A percentile compares a stretch with the other conserved stretches of the same genome.
phyloP scores from a whole-genome alignment of 495 filamentous ascomycete genomes.

The Aspergillus funiculosus region DNA sequence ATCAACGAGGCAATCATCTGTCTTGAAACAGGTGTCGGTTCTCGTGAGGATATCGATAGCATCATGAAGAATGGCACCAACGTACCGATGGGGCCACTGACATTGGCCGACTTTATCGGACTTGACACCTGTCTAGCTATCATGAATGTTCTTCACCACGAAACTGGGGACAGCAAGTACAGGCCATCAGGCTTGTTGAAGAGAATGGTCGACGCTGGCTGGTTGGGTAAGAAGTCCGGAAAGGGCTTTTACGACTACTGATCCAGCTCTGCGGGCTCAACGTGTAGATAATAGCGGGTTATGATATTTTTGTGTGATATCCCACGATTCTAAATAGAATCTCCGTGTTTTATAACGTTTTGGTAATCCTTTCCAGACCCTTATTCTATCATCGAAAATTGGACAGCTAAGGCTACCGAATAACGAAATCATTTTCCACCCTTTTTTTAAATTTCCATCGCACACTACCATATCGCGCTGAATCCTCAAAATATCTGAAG shows the following conservation, averaged over 20 bases:
- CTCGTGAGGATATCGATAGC: slow-evolving; percentile 82
- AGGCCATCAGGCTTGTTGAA: slow-evolving; percentile 75
- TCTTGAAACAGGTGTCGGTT: slow-evolving; percentile 85
- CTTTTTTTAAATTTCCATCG: no score
- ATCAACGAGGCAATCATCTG: slow-evolving; percentile 99
- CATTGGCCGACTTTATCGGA: slow-evolving; percentile 94
- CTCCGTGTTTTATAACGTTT: no score
- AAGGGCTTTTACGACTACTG: slow-evolving; percentile 93
- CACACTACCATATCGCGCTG: no score
- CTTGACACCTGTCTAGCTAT: slow-evolving; percentile 94
- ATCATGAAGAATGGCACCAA: slow-evolving; percentile 99
- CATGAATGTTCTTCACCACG: slow-evolving; percentile 89
- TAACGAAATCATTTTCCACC: no score
- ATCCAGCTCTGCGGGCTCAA: no score
- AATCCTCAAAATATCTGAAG: no score
- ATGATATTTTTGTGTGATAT: no score
- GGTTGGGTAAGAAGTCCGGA: slow-evolving; percentile 94
- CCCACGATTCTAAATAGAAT: background rate
- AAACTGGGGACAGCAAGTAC: slow-evolving; percentile 95
- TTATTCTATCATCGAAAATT: no score
- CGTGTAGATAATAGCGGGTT: no score
- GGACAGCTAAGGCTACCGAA: no score
- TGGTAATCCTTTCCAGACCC: no score
- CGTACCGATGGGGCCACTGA: slow-evolving; percentile 94
- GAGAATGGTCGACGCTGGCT: slow-evolving; percentile 97